Base-by-base conservation (phyloP, 2,329 filamentous ascomycete species). In the Stagonosporopsis cucurbitacearum region DNA sequence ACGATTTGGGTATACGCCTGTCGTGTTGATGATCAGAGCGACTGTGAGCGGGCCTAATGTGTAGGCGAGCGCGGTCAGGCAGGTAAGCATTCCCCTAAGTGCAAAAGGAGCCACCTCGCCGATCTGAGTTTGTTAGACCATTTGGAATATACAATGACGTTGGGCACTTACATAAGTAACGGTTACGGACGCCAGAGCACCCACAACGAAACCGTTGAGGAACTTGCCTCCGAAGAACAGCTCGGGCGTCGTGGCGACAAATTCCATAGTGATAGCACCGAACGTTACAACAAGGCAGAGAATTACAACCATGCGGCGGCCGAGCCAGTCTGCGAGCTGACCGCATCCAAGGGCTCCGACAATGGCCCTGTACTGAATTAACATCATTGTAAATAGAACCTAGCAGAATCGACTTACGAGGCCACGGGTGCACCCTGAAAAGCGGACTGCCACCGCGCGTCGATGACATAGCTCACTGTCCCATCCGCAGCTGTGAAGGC, bases 171-270 rank as follows among this genome's bases (percentile, higher is more conserved):
- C 30, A 15, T 32, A 32, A n/a, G 75, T 72, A 13, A 77, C 74
- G 23, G 75, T 74, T 0, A 77, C 67, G 4, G 75, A 76, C 33
- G 73, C 72, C 17, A 79, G 67, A 0, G 75, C 73, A 22, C 77
- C 77, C 3, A 76, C 66, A 0, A 75, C 73, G 50, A 79, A 77
- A 1, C 77, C 78, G 44, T 79, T 78, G 33, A 79, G 53, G 50
- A 79, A 77, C 56, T 80, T 79, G 15, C 77, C 77, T 23, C 72
- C 72, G 50, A 79, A 79, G 66, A 79, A 79, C 26, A 76, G 58
- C 19, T 66, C 69, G 30, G 78, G 78, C 4, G 75, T 70, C 0
- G 76, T 78, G 6, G 77, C 72, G 8, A 78, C 65, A 32, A 79
- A 77, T 57, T 79, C 76, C 64, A 79, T 69, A 4, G 75, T 77